A percentile compares a stretch with the other conserved stretches of the same genome.
Evolutionary conservation across 2,329 filamentous ascomycete genomes (phyloP).

Genomic region (Venturia nashicola): DNA sequence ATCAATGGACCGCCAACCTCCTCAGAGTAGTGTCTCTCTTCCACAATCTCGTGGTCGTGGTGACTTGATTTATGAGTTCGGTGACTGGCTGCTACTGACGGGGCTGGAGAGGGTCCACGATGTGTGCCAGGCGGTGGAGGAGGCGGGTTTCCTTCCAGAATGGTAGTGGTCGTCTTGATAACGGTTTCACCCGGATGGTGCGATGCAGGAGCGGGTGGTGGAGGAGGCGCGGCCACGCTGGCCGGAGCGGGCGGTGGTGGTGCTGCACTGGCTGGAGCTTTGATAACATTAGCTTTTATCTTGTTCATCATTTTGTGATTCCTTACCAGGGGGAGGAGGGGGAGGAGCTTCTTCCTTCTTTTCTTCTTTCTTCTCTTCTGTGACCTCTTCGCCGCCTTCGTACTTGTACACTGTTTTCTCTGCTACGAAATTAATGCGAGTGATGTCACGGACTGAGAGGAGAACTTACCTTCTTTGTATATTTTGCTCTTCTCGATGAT

Average conservation of each 20-base stretch:
- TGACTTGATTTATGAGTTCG: constrained; percentile 4
- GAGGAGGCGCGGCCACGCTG: not conserved
- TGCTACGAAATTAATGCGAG: constrained; percentile 9
- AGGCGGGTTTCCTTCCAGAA: constrained; percentile 8
- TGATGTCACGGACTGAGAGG: constrained; percentile 25
- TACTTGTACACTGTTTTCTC: constrained; percentile 17
- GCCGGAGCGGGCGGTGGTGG: constrained; percentile 11
- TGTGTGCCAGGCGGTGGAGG: constrained; percentile 16
- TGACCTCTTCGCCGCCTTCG: constrained; percentile 27
- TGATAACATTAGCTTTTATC: not conserved
- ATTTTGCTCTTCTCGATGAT: constrained; percentile 72
- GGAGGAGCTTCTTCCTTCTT: constrained; percentile 17
- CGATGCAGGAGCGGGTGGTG: constrained; percentile 10
- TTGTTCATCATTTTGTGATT: not conserved
- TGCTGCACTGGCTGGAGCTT: constrained; percentile 7
- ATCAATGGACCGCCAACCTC: constrained; percentile 37
- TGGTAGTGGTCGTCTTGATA: constrained; percentile 11
- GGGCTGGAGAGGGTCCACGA: constrained; percentile 21
- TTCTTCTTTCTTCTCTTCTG: constrained; percentile 14
- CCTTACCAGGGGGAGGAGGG: not conserved
- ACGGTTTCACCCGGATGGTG: constrained; percentile 12
- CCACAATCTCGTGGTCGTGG: constrained; percentile 23
- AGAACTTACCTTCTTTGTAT: constrained; percentile 30
- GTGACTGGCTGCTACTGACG: constrained; percentile 18
- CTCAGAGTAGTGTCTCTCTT: constrained; percentile 34